Evolutionary conservation across 2,329 filamentous ascomycete genomes (phyloP).

Genomic region (Ophiosphaerella korrae): DNA sequence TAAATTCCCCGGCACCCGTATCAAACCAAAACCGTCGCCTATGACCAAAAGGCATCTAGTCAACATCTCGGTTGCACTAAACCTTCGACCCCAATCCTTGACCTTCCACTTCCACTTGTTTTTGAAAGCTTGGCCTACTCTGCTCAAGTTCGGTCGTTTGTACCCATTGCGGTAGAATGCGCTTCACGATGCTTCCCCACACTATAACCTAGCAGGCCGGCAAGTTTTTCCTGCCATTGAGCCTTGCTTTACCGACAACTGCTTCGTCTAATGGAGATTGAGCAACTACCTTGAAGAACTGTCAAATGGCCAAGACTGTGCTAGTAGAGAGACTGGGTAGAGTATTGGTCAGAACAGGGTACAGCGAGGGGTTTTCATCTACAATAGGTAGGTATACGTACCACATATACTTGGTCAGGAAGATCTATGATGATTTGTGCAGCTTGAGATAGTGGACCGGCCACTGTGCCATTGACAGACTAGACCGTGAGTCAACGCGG

Average conservation of each 20-base stretch:
- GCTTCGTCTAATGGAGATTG: background rate
- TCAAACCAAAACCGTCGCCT: background rate
- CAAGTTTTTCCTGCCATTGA: background rate
- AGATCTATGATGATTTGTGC: conserved; percentile 1
- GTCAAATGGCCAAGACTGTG: background rate
- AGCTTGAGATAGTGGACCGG: background rate
- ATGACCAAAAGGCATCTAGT: background rate
- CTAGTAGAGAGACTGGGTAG: background rate
- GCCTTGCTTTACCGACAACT: background rate
- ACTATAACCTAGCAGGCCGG: background rate
- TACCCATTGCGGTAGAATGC: background rate
- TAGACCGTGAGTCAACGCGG: too few species aligned
- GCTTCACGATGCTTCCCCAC: background rate
- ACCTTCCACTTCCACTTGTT: conserved; percentile 1
- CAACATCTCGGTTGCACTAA: background rate
- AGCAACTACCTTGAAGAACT: background rate
- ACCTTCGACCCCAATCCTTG: background rate
- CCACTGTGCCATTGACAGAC: too few species aligned
- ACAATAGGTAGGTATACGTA: background rate
- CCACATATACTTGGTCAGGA: background rate
- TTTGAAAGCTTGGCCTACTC: conserved; percentile 2
- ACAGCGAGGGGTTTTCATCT: background rate
- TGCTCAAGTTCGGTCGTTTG: background rate
- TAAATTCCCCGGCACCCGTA: conserved; percentile 1
- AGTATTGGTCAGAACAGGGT: background rate